phyloP scores from a whole-genome alignment of 106 monocot species.

The Phalaenopsis aphrodite region DNA sequence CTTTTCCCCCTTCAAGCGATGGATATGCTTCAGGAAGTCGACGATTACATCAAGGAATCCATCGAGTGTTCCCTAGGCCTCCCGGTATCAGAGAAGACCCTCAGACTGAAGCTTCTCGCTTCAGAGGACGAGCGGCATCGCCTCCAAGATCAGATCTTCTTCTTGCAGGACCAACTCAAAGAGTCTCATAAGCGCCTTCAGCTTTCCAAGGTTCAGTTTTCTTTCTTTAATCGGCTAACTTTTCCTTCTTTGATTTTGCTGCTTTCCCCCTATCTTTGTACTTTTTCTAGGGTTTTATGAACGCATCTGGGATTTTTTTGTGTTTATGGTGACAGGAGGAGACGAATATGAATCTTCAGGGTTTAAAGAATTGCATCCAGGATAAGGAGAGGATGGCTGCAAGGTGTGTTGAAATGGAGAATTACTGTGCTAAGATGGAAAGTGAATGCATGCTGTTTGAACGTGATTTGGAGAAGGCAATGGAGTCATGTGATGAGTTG shows the following conservation, averaged over 20 bases:
- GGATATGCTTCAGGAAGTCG: constrained; percentile 48
- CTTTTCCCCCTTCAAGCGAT: background rate
- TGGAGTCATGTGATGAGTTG: constrained; percentile 63
- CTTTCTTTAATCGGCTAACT: background rate
- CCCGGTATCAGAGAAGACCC: constrained; percentile 46
- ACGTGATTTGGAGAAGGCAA: constrained; percentile 48
- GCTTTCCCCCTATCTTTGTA: background rate
- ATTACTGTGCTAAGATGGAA: constrained; percentile 49
- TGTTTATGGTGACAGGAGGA: constrained; percentile 43
- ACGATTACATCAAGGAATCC: constrained; percentile 66
- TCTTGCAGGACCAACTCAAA: constrained; percentile 52
- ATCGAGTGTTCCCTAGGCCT: constrained; percentile 70
- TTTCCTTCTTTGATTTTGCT: background rate
- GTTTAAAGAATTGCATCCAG: constrained; percentile 57
- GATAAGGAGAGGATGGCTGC: constrained; percentile 51
- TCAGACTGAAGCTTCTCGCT: constrained; percentile 62
- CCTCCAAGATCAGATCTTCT: constrained; percentile 76
- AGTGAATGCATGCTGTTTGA: constrained; percentile 70
- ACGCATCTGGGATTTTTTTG: background rate
- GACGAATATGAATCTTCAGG: constrained; percentile 71
- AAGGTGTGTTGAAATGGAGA: constrained; percentile 21
- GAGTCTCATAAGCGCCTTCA: constrained; percentile 50
- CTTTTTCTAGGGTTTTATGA: background rate
- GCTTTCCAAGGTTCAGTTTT: constrained; percentile 32
- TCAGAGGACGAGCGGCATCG: constrained; percentile 67